phyloP scores from a whole-genome alignment of 257 asterid species.

The Parsonsia alboflavescens region DNA sequence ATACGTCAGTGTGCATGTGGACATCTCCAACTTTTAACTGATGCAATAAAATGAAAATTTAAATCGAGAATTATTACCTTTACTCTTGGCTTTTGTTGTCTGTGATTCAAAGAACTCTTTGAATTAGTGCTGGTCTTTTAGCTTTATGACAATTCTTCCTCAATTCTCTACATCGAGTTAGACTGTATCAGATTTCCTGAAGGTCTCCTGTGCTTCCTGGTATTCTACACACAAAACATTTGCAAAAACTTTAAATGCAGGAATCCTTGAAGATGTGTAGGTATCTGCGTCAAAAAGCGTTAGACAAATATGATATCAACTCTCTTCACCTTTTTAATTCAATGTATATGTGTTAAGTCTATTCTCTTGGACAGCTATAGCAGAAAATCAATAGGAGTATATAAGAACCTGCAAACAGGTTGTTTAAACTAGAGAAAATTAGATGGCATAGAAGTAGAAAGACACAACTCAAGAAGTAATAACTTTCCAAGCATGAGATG shows the following conservation, averaged over 20 bases:
- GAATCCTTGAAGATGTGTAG: neutral
- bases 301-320: neutral
- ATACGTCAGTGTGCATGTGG: neutral
- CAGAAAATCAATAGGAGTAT: neutral
- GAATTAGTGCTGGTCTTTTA: conserved; percentile 4
- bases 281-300: neutral
- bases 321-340: neutral
- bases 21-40: neutral
- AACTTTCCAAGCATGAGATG: neutral
- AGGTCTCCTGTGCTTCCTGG: neutral
- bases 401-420: neutral
- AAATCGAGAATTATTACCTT: conserved; percentile 9
- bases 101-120: conserved; percentile 8
- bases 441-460: neutral
- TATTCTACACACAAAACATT: neutral
- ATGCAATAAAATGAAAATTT: neutral
- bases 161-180: neutral
- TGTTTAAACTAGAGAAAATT: neutral
- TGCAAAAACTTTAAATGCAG: neutral
- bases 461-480: neutral
- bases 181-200: conserved; percentile 7
- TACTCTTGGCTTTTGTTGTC: conserved; percentile 10
- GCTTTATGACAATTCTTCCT: neutral
- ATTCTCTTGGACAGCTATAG: neutral
- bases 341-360: neutral